Evolutionary conservation across 495 filamentous ascomycete genomes (phyloP).

Genomic region (Tuber aestivum): DNA sequence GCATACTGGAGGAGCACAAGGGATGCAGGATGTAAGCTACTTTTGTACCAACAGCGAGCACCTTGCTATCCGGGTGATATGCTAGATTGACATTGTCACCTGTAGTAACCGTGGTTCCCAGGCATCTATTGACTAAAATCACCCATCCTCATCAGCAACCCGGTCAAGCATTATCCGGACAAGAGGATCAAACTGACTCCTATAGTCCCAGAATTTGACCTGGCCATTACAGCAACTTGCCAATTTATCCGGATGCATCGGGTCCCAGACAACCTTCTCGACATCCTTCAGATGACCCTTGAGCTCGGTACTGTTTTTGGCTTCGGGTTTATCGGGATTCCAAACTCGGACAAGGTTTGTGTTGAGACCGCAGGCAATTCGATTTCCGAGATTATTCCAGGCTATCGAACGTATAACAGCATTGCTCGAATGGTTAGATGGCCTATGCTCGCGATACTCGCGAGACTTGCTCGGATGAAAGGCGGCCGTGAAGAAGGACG

Average conservation of each 20-base stretch:
- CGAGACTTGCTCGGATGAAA: constrained; percentile 25
- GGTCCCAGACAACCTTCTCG: constrained; percentile 86
- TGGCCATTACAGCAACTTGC: constrained; percentile 81
- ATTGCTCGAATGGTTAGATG: constrained; percentile 34
- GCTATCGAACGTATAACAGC: constrained; percentile 59
- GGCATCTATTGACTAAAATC: constrained; percentile 27
- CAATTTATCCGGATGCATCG: constrained; percentile 77
- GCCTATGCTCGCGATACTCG: constrained; percentile 38
- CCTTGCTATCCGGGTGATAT: constrained; percentile 82
- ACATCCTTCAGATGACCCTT: constrained; percentile 70
- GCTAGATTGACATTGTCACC: constrained; percentile 76
- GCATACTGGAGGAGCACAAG: neutral
- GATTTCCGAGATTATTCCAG: constrained; percentile 81
- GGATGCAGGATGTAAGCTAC: constrained; percentile 47
- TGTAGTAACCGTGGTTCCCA: constrained; percentile 46
- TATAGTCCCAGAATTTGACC: constrained; percentile 79
- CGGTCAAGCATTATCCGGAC: neutral
- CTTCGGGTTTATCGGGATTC: constrained; percentile 81
- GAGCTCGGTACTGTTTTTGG: constrained; percentile 77
- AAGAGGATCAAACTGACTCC: constrained; percentile 26
- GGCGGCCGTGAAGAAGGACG: neutral
- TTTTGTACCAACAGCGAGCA: constrained; percentile 77
- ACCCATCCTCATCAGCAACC: constrained; percentile 10
- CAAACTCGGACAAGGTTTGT: constrained; percentile 81
- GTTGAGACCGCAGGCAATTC: constrained; percentile 74